Base-by-base conservation (phyloP, 176 grass and related monocot species). In the Rhipidocladum racemiflorum region DNA sequence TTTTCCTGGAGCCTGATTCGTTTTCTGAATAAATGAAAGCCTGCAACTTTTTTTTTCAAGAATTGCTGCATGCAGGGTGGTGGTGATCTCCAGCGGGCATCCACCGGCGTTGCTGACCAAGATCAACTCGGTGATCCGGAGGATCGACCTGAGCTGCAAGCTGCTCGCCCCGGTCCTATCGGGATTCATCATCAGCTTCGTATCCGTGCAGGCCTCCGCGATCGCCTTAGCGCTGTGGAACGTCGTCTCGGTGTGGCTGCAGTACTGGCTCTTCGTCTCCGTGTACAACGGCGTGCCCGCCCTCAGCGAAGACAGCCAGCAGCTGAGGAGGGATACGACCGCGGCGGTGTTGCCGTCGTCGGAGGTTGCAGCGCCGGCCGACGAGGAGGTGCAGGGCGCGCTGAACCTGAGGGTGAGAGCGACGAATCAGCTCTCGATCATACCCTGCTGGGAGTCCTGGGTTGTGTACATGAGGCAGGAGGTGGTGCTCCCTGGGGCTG, bases 91-190 rank as follows among this genome's bases (percentile, higher is more conserved):
- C 54, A 25, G 36, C 62, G 56, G 84, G 35, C 78, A 91, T 17
- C 86, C 83, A 39, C 57, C 84, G 0, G 61, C 76, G 20, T 77
- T 81, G 62, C 81, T 97, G 67, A 94, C 95, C 61, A 89, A 74
- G 49, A 94, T 89, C 75, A 98, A 98, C 81, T 94, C 95, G 21
- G 86, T 98, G 27, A 84, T 98, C 68, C 88, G 92, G 88, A 88
- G 92, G 70, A 98, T 94, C 67, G 95, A 98, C 74, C 86, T 98
- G 65, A 79, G 82, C 68, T 95, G 95, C 85, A 98, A 98, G 82
- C 84, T 98, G 61, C 68, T 98, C 70, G 95, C 90, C 28, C 95
- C 95, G 2, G 95, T 91, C 36, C 78, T 98, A 44, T 85, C 81
- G 39, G 92, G 95, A 68, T 84, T 98, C 44, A 71, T 98, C 40